Conservation (phyloP, 2,329 filamentous ascomycete genomes). For the Fusarium sarcochroum region DNA sequence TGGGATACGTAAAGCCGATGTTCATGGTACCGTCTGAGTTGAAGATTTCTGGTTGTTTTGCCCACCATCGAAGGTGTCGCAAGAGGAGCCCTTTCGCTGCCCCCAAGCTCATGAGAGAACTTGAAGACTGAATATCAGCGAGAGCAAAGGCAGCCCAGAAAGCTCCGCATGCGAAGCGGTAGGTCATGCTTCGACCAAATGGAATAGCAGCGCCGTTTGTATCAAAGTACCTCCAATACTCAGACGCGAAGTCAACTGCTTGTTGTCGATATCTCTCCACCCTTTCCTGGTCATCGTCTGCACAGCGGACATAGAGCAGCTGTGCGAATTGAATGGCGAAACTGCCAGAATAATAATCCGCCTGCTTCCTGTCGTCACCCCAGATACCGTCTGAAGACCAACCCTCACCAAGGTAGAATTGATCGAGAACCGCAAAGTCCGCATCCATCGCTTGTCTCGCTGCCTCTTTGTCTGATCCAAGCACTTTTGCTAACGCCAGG, state of each 20-base stretch:
- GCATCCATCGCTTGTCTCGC: conserved; percentile 55
- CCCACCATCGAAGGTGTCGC: conserved; percentile 66
- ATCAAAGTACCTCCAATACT: conserved; percentile 65
- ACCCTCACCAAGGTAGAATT: conserved; percentile 60
- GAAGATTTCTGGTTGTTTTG: conserved; percentile 59
- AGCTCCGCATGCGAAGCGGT: conserved; percentile 63
- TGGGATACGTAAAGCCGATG: conserved; percentile 58
- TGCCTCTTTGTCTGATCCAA: conserved; percentile 53
- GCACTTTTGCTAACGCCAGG: conserved; percentile 59
- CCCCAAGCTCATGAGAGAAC: conserved; percentile 55
- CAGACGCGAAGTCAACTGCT: conserved; percentile 57
- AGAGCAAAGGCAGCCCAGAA: conserved; percentile 63
- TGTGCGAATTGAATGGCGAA: conserved; percentile 67
- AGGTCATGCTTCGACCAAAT: conserved; percentile 65
- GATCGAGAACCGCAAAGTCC: conserved; percentile 61
- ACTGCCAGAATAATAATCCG: conserved; percentile 67
- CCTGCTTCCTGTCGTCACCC: conserved; percentile 54
- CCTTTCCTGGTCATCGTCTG: conserved; percentile 56
- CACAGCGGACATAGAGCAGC: conserved; percentile 60
- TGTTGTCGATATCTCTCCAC: conserved; percentile 54
- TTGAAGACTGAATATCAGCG: conserved; percentile 55
- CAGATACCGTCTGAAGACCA: conserved; percentile 65
- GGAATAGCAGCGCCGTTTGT: conserved; percentile 63
- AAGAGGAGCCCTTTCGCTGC: conserved; percentile 63
- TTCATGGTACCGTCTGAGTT: conserved; percentile 64